Conservation (phyloP, 2,329 filamentous ascomycete species). For the Aspergillus novoparasiticus region DNA sequence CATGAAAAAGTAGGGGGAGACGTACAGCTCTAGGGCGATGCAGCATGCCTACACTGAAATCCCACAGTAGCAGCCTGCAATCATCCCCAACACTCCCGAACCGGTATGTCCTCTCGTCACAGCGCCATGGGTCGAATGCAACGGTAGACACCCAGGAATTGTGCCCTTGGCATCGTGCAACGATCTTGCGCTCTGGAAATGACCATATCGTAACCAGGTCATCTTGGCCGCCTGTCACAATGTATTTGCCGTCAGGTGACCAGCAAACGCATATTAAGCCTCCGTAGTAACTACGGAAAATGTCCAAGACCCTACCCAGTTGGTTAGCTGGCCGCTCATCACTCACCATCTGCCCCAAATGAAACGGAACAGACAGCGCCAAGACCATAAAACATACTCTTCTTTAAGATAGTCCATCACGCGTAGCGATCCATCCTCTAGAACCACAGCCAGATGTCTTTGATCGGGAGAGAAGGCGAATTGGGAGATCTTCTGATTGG, state of each 20-base stretch:
- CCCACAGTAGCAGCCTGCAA: conserved; percentile 87
- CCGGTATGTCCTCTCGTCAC: conserved; percentile 91
- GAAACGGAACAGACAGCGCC: background rate
- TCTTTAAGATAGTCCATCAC: conserved; percentile 92
- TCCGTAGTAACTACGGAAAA: conserved; percentile 91
- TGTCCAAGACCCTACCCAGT: conserved; percentile 69
- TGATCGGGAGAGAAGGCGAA: conserved; percentile 92
- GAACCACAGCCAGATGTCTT: conserved; percentile 82
- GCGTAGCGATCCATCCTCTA: conserved; percentile 85
- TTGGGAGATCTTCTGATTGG: conserved; percentile 85
- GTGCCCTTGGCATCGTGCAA: conserved; percentile 92
- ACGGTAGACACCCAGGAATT: conserved; percentile 94
- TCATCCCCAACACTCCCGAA: conserved; percentile 97
- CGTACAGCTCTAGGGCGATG: conserved; percentile 82
- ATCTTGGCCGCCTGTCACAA: conserved; percentile 93
- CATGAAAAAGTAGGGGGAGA: conserved; percentile 27
- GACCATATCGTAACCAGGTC: conserved; percentile 97
- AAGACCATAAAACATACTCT: conserved; percentile 61
- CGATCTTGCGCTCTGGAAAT: conserved; percentile 76
- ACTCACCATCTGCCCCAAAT: background rate
- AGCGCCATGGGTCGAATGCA: conserved; percentile 95
- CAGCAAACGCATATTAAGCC: conserved; percentile 92
- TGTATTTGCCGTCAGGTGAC: conserved; percentile 96
- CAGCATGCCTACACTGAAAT: conserved; percentile 96
- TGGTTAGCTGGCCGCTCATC: conserved; percentile 9